Percentiles rank a stretch among this genome's conserved stretches.
These are phyloP conservation scores for Phascolomyces articulosus DNA, from an alignment of 371 early-diverging fungal species.

Conservation along the genomic window DNA sequence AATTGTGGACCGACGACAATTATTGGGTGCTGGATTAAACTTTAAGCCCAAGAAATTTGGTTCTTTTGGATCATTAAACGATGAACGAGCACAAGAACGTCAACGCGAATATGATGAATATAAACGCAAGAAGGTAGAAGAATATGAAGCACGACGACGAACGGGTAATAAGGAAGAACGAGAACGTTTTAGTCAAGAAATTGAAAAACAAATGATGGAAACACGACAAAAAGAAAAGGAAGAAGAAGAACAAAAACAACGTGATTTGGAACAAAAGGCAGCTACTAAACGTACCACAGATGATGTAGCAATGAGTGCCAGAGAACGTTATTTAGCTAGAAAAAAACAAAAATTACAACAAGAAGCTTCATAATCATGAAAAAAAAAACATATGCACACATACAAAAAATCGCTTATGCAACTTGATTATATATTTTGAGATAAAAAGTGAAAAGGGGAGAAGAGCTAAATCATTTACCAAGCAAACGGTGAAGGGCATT, in stretches of 20 bases:
- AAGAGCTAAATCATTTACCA: conserved; percentile 23
- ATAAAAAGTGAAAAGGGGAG: too few relatives aligned
- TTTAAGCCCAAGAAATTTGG: conserved; percentile 50
- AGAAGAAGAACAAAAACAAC: conserved; percentile 53
- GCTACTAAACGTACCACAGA: conserved; percentile 71
- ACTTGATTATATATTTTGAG: too few relatives aligned
- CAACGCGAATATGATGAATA: conserved; percentile 53
- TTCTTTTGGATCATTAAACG: conserved; percentile 31
- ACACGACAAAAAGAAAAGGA: conserved; percentile 53
- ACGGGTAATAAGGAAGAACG: conserved; percentile 33
- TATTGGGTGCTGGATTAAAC: conserved; percentile 81
- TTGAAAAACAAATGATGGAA: conserved; percentile 60
- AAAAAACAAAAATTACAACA: conserved; percentile 56
- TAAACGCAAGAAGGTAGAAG: conserved; percentile 53
- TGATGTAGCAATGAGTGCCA: conserved; percentile 73
- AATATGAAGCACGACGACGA: conserved; percentile 33
- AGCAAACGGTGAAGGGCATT: conserved; percentile 86
- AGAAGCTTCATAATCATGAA: neutral
- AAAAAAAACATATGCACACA: neutral
- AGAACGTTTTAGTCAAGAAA: conserved; percentile 44
- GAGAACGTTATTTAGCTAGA: conserved; percentile 78
- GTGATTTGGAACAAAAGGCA: conserved; percentile 56
- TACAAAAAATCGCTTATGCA: neutral
- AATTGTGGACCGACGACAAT: conserved; percentile 80
- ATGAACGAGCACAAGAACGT: conserved; percentile 48